Conservation (phyloP, 2,329 filamentous ascomycete species). For the Colletotrichum incanum region DNA sequence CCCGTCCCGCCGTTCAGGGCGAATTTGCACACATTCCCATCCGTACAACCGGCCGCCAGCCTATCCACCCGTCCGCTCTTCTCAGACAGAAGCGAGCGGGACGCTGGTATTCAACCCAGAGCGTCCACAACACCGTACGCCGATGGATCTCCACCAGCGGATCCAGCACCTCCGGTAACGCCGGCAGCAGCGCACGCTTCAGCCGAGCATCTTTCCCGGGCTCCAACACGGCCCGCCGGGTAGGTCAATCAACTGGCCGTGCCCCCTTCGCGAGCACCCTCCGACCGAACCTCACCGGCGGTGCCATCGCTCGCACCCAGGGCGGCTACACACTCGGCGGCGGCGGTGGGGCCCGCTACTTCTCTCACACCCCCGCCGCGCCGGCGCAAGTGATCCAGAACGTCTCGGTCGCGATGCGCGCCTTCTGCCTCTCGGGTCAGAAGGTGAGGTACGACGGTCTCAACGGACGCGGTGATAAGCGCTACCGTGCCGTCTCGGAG, state of each 20-base stretch:
- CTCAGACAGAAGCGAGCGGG: slow-evolving; percentile 64
- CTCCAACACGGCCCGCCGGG: slow-evolving; percentile 65
- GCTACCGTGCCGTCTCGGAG: slow-evolving; percentile 83
- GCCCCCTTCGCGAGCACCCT: slow-evolving; percentile 91
- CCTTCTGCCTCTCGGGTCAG: slow-evolving; percentile 92
- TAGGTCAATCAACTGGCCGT: slow-evolving; percentile 77
- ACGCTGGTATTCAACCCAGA: slow-evolving; percentile 66
- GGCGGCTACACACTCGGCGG: slow-evolving; percentile 88
- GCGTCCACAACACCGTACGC: slow-evolving; percentile 62
- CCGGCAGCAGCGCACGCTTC: slow-evolving; percentile 54
- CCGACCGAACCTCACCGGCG: slow-evolving; percentile 92
- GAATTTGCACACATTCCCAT: slow-evolving; percentile 64
- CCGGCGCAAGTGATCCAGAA: slow-evolving; percentile 95
- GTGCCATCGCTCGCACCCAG: slow-evolving; percentile 85
- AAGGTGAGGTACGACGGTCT: slow-evolving; percentile 90
- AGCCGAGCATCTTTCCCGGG: slow-evolving; percentile 66
- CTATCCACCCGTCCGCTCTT: slow-evolving; percentile 67
- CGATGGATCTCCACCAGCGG: slow-evolving; percentile 62
- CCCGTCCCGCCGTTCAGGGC: slow-evolving; percentile 59
- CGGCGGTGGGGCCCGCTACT: slow-evolving; percentile 85
- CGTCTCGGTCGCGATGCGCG: slow-evolving; percentile 92
- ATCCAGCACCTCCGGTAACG: slow-evolving; percentile 45
- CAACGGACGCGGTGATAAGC: slow-evolving; percentile 80
- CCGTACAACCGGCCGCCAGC: slow-evolving; percentile 62
- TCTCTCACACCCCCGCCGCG: slow-evolving; percentile 88